Evolutionary conservation across 345 rosid species (phyloP).

Genomic region (Theobroma cacao): DNA sequence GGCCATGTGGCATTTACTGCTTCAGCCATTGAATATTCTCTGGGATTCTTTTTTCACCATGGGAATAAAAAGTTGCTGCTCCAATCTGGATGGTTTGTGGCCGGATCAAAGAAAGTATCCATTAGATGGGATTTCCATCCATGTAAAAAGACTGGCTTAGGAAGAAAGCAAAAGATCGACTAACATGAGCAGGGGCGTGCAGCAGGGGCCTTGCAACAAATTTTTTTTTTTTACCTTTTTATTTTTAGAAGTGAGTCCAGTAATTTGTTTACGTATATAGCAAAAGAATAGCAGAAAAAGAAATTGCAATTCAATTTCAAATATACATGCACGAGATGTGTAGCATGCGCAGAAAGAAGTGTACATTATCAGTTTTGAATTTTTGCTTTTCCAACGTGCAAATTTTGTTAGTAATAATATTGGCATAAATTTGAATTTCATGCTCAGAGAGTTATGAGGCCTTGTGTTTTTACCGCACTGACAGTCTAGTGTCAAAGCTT

Average conservation of each 20-base stretch:
- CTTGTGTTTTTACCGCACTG: not conserved
- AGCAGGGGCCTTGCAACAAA: constrained; percentile 20
- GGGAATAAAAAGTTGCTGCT: constrained; percentile 25
- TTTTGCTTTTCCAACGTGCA: constrained; percentile 13
- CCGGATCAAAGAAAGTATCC: constrained; percentile 19
- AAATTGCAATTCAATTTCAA: constrained; percentile 25
- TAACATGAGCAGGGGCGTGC: constrained; percentile 35
- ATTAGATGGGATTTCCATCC: constrained; percentile 22
- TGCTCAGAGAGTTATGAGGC: too few species aligned
- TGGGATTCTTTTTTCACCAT: constrained; percentile 41
- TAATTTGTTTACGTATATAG: constrained; percentile 55
- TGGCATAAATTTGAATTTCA: not conserved
- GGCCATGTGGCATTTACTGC: constrained; percentile 15
- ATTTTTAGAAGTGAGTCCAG: constrained; percentile 29
- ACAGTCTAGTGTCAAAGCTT: not conserved
- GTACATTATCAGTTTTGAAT: constrained; percentile 79
- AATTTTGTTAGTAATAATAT: constrained; percentile 14
- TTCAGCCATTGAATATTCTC: constrained; percentile 25
- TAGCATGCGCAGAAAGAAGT: constrained; percentile 34
- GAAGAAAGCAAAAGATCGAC: constrained; percentile 21
- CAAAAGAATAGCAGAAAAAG: constrained; percentile 23
- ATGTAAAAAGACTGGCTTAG: constrained; percentile 19
- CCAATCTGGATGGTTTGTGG: constrained; percentile 17
- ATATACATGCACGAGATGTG: constrained; percentile 31
- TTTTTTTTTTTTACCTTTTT: constrained; percentile 20